Evolutionary conservation across 805 yeast genomes (phyloP).

Genomic region (Wickerhamiella domercqiae): DNA sequence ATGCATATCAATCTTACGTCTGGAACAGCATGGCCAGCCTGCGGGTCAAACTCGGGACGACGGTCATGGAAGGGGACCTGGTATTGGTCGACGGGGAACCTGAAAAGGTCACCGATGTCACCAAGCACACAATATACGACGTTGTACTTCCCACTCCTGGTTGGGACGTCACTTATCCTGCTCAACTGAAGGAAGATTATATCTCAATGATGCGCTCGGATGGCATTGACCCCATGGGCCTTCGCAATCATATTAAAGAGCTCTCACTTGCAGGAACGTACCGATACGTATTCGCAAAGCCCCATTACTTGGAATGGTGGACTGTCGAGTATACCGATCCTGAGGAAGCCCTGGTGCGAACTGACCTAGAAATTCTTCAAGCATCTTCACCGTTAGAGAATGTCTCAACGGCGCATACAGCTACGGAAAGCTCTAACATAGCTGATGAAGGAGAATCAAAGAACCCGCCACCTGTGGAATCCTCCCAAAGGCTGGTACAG

Average conservation of each 20-base stretch:
- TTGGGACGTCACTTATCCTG: slow-evolving; percentile 76
- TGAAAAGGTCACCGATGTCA: slow-evolving; percentile 7
- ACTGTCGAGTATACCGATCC: slow-evolving; percentile 45
- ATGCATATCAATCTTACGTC: slow-evolving; percentile 89
- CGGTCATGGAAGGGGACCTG: slow-evolving; percentile 15
- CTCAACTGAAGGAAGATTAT: slow-evolving; percentile 49
- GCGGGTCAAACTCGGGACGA: slow-evolving; percentile 46
- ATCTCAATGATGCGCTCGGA: slow-evolving; percentile 60
- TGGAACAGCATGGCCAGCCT: slow-evolving; percentile 83
- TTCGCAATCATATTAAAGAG: slow-evolving; percentile 75
- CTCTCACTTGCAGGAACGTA: slow-evolving; percentile 88
- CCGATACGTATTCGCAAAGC: slow-evolving; percentile 54
- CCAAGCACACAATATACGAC: slow-evolving; percentile 54
- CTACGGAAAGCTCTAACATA: too few relatives aligned
- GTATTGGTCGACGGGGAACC: slow-evolving; percentile 7
- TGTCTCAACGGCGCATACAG: slow-evolving; percentile 9
- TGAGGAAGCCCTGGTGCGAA: slow-evolving; percentile 57
- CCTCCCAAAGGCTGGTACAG: too few relatives aligned
- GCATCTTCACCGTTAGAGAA: slow-evolving; percentile 15
- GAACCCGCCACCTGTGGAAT: too few relatives aligned
- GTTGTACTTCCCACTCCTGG: slow-evolving; percentile 96
- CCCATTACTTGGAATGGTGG: slow-evolving; percentile 45
- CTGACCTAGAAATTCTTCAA: slow-evolving; percentile 58
- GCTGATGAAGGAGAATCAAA: neutral
- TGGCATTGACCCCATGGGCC: slow-evolving; percentile 65